Conservation (phyloP, 2,329 filamentous ascomycete genomes). For the Calonectria pseudoturangicola region DNA sequence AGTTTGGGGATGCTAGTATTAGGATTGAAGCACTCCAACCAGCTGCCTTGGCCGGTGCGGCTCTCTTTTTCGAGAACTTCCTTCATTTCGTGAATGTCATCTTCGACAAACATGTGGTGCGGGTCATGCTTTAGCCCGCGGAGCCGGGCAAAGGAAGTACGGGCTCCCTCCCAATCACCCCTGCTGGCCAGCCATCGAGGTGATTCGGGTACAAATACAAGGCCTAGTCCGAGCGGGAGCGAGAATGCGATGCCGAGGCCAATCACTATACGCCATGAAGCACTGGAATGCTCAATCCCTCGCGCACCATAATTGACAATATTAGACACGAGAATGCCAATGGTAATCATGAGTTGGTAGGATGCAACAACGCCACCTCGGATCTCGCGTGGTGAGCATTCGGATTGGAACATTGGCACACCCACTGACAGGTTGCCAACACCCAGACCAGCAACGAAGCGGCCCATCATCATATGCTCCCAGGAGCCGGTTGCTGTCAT, state of each 20-base stretch:
- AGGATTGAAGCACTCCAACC: conserved; percentile 77
- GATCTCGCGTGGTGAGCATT: conserved; percentile 77
- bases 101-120: conserved; percentile 65
- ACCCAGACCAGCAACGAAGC: conserved; percentile 80
- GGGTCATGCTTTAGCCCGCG: conserved; percentile 70
- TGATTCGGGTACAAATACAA: conserved; percentile 73
- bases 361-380: conserved; percentile 79
- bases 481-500: conserved; percentile 75
- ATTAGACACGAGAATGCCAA: conserved; percentile 78
- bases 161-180: conserved; percentile 68
- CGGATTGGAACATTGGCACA: conserved; percentile 81
- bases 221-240: conserved; percentile 70
- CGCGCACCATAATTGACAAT: conserved; percentile 73
- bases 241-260: conserved; percentile 73
- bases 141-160: conserved; percentile 71
- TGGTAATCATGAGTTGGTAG: conserved; percentile 85
- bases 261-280: conserved; percentile 79
- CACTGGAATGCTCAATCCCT: conserved; percentile 62
- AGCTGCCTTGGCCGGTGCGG: conserved; percentile 67
- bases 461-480: conserved; percentile 80
- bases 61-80: conserved; percentile 67
- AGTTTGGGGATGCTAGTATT: conserved; percentile 72
- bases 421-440: conserved; percentile 80
- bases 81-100: conserved; percentile 72
- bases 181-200: conserved; percentile 73